A percentile compares a stretch with the other conserved stretches of the same genome.
These are phyloP conservation scores for Scedosporium aurantiacum DNA, from an alignment of 2,329 filamentous ascomycete genomes.

Conservation along the genomic window DNA sequence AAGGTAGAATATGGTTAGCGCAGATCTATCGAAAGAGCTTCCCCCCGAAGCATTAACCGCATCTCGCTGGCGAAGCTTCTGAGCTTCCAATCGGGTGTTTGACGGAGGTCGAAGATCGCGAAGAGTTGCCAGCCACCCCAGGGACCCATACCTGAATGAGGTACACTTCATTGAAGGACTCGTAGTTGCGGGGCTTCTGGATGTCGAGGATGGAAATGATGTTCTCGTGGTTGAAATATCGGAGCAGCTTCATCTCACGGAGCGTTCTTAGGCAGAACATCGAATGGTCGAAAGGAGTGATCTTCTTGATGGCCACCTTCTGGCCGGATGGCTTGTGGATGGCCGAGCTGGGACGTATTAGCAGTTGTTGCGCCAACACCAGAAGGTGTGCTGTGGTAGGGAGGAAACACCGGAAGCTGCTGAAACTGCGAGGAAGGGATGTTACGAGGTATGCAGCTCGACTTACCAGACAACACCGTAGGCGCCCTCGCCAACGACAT, in stretches of 20 bases:
- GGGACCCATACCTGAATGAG: slow-evolving; percentile 70
- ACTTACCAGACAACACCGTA: slow-evolving; percentile 96
- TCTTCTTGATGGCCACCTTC: slow-evolving; percentile 99
- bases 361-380: background rate
- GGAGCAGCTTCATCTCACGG: slow-evolving; percentile 96
- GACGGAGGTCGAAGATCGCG: too few relatives aligned
- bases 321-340: slow-evolving; percentile 96
- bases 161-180: slow-evolving; percentile 95
- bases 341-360: slow-evolving; percentile 56
- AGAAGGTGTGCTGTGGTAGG: background rate
- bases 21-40: background rate
- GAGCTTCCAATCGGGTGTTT: too few relatives aligned
- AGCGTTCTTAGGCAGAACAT: slow-evolving; percentile 97
- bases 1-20: slow-evolving; percentile 10
- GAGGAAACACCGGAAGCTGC: background rate
- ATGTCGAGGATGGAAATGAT: slow-evolving; percentile 99
- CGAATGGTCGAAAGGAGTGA: slow-evolving; percentile 96
- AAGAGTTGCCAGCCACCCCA: too few relatives aligned
- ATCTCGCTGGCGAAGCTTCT: too few relatives aligned
- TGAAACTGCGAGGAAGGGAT: background rate
- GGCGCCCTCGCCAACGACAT: slow-evolving; percentile 96
- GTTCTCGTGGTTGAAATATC: slow-evolving; percentile 99
- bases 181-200: slow-evolving; percentile 92
- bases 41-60: background rate
- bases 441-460: background rate